Conservation (phyloP, 495 filamentous ascomycete species). For the Annulohypoxylon nitens region DNA sequence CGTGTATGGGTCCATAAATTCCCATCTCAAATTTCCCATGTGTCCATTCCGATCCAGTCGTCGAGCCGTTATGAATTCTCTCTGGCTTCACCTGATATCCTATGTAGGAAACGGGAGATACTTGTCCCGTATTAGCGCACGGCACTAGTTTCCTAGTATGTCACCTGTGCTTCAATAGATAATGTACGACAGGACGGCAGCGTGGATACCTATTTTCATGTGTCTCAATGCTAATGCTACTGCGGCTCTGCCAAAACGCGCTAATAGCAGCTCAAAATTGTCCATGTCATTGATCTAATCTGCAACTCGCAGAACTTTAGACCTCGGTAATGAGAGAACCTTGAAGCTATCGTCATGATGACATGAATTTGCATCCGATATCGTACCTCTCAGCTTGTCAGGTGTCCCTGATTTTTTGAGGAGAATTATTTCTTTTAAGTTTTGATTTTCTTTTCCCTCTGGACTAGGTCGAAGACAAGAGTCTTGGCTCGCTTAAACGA, state of each 20-base stretch:
- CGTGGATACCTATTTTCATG: neutral
- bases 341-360: slow-evolving; percentile 33
- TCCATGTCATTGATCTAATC: slow-evolving; percentile 33
- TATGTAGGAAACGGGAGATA: slow-evolving; percentile 17
- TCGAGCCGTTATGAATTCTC: neutral
- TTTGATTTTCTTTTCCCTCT: slow-evolving; percentile 11
- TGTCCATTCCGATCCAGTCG: neutral
- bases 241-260: slow-evolving; percentile 42
- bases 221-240: neutral
- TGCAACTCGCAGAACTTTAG: neutral
- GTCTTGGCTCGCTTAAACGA: slow-evolving; percentile 28
- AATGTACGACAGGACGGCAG: too few species aligned
- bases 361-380: slow-evolving; percentile 17
- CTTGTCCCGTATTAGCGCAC: slow-evolving; percentile 23
- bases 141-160: slow-evolving; percentile 6
- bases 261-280: slow-evolving; percentile 30
- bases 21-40: slow-evolving; percentile 23
- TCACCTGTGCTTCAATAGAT: neutral
- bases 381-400: slow-evolving; percentile 1
- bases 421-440: slow-evolving; percentile 13
- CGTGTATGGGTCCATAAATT: slow-evolving; percentile 32
- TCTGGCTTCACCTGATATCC: slow-evolving; percentile 9
- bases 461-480: slow-evolving; percentile 3
- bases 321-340: slow-evolving; percentile 1
- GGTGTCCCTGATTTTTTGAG: slow-evolving; percentile 1